These are phyloP conservation scores for baker's yeast (Saccharomyces cerevisiae) DNA, from an alignment of 805 yeast genomes.

Conservation along the genomic window DNA sequence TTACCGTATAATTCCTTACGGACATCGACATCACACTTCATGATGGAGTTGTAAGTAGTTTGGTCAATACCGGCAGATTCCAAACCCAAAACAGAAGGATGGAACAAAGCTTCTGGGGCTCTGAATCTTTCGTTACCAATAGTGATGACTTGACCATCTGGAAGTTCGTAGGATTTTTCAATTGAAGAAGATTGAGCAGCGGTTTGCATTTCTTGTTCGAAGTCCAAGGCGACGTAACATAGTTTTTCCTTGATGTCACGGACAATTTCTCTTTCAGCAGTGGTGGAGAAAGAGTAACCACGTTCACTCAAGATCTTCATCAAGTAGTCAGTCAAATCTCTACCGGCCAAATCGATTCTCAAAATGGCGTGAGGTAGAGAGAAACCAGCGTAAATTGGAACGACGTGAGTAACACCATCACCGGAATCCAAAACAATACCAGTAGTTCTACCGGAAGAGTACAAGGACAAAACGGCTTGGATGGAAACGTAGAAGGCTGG, in stretches of 20 bases:
- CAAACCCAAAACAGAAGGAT: conserved; percentile 81
- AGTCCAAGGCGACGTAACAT: conserved; percentile 98
- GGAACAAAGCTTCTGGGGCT: conserved; percentile 99
- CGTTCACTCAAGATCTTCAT: conserved; percentile 98
- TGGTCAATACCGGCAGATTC: conserved; percentile 99
- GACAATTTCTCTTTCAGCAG: conserved; percentile 97
- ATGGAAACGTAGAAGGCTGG: conserved; percentile 99
- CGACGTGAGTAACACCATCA: conserved; percentile 99
- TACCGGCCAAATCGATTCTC: conserved; percentile 98
- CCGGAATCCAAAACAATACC: conserved; percentile 99
- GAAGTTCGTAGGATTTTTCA: conserved; percentile 98
- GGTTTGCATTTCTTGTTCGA: conserved; percentile 98
- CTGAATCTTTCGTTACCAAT: conserved; percentile 99
- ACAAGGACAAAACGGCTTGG: conserved; percentile 96
- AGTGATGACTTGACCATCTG: conserved; percentile 99
- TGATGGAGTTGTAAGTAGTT: conserved; percentile 66
- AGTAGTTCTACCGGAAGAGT: conserved; percentile 99
- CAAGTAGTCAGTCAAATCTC: conserved; percentile 98
- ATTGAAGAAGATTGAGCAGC: conserved; percentile 96
- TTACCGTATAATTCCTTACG: conserved; percentile 98
- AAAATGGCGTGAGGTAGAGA: conserved; percentile 96
- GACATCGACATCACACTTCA: conserved; percentile 98
- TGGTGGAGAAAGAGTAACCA: conserved; percentile 97
- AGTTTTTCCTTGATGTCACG: conserved; percentile 91
- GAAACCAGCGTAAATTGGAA: conserved; percentile 99